Percentiles rank a stretch among this genome's conserved stretches.
These are phyloP conservation scores for Eutrema yunnanense DNA, from an alignment of 345 rosid genomes.

Conservation along the genomic window DNA sequence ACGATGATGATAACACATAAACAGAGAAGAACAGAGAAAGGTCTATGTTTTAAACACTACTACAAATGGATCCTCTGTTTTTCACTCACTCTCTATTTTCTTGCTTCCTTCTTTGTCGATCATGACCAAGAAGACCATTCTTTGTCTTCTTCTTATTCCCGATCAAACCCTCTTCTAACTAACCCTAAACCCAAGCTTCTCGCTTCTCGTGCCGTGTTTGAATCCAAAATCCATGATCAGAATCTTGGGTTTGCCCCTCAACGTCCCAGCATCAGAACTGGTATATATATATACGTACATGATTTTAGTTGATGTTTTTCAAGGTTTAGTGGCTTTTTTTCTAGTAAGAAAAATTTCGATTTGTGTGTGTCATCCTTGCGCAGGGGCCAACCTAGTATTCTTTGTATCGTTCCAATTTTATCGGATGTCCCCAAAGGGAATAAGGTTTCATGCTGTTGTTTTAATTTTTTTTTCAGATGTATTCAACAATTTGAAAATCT, in stretches of 20 bases:
- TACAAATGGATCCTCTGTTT: constrained; percentile 89
- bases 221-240: constrained; percentile 33
- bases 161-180: constrained; percentile 29
- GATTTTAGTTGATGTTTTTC: background rate
- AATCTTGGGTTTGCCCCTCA: constrained; percentile 15
- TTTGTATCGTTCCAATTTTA: too few species aligned
- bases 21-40: constrained; percentile 38
- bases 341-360: background rate
- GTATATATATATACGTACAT: constrained; percentile 17
- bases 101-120: constrained; percentile 57
- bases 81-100: constrained; percentile 62
- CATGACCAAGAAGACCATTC: constrained; percentile 45
- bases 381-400: background rate
- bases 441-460: background rate
- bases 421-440: too few species aligned
- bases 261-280: constrained; percentile 28
- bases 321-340: background rate
- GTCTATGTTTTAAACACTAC: constrained; percentile 44
- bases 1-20: constrained; percentile 45
- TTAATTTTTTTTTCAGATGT: constrained; percentile 19
- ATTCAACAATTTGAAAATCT: constrained; percentile 66
- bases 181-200: constrained; percentile 33
- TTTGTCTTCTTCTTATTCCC: constrained; percentile 27
- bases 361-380: background rate
- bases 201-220: constrained; percentile 64